Evolutionary conservation across 768 basidiomycete genomes (phyloP).

Genomic region (Dentipellis sp.): DNA sequence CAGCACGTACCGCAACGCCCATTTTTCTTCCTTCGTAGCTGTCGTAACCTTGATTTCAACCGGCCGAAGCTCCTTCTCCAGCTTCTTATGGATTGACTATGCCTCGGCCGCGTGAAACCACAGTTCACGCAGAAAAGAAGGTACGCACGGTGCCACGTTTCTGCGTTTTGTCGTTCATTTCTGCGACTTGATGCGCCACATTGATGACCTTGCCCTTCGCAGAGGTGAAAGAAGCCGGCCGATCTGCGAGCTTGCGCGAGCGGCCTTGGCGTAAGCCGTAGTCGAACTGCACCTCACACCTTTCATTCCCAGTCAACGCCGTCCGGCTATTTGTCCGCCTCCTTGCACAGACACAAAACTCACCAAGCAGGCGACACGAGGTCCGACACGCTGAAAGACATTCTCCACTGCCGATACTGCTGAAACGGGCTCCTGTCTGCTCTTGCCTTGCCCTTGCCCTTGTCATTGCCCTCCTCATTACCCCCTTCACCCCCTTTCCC

Average conservation of each 20-base stretch:
- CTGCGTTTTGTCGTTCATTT: slow-evolving; percentile 42
- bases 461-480: background rate
- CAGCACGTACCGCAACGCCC: slow-evolving; percentile 58
- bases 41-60: slow-evolving; percentile 44
- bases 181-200: slow-evolving; percentile 42
- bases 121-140: background rate
- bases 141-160: slow-evolving; percentile 45
- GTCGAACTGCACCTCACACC: slow-evolving; percentile 78
- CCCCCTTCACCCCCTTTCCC: too few relatives aligned
- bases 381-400: slow-evolving; percentile 11
- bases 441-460: background rate
- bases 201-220: slow-evolving; percentile 50
- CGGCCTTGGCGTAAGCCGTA: slow-evolving; percentile 60
- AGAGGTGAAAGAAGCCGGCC: slow-evolving; percentile 50
- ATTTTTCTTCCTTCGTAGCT: slow-evolving; percentile 57
- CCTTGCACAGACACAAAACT: background rate
- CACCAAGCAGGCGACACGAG: slow-evolving; percentile 15
- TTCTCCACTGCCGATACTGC: background rate
- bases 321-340: too few relatives aligned
- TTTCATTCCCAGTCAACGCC: slow-evolving; percentile 16
- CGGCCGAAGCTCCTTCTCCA: slow-evolving; percentile 65
- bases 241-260: slow-evolving; percentile 33
- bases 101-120: too few relatives aligned
- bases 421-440: slow-evolving; percentile 9
- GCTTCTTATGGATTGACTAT: slow-evolving; percentile 64